Base-by-base conservation (phyloP, 768 basidiomycete genomes). In the Trametes coccinea region DNA sequence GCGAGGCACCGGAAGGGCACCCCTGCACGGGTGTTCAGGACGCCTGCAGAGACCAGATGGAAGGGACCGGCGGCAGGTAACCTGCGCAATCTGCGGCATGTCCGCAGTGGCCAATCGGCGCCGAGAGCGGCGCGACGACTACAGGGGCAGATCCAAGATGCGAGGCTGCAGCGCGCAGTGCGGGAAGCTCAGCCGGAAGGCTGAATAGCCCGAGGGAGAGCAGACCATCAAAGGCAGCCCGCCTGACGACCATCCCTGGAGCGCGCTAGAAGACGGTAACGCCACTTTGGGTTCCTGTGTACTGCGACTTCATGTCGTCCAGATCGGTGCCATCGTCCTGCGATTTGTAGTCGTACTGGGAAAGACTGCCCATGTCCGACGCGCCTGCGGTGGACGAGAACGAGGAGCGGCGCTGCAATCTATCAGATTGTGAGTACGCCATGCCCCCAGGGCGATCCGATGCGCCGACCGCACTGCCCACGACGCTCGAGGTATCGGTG, bases 241-340 rank as follows among this genome's bases (percentile, higher is more conserved):
- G 56, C 56, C 53, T 63, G 64, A 60, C 63, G 60, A 58, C 56
- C 58, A 59, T 44, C 52, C 60, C 59, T 31, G 27, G 60, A 37
- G 55, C 53, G 50, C 53, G 34, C 78, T 83, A 94, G 76, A 91
- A 94, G 65, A 91, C 90, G 41, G 92, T 94, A 64, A 94, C 82
- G 47, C 92, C 92, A 50, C 86, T 84, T 71, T 93, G 92, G 14
- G 91, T 93, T 30, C 89, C 90, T 7, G 90, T 79, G 72, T 94
- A 94, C 74, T 95, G 92, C 59, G 87, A 89, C 78, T 93, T 91
- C 82, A 93, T 85, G 72, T 95, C 92, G 71, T 94, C 92, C 70
- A 86, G 72, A 70, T 93, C 92, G 33, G 78, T 81, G 46, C 82
- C 80, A 60, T 90, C 92, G 70, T 93, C 93, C 73, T 93, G 93